Base-by-base conservation (phyloP, 768 basidiomycete genomes). In the Boletus edulis region DNA sequence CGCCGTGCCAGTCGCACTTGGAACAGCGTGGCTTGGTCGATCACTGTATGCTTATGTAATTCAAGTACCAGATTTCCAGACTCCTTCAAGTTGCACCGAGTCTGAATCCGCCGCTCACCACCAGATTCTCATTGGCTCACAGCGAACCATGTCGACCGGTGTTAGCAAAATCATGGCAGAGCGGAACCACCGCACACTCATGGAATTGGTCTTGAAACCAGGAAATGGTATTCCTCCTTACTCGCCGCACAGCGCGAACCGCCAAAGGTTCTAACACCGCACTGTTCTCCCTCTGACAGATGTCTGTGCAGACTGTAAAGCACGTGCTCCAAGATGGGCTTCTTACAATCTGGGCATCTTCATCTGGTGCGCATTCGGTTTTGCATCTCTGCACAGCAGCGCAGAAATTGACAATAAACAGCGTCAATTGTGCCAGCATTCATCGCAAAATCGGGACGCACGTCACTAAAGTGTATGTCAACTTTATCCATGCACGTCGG, bases 381-480 rank as follows among this genome's bases (percentile, higher is more conserved):
- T 45, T 11, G 15, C 44, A 13, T 24, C 37, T 15, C 27, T 8
- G 32, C 24, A 60, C 14, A 46, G 46, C 17, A 44, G 32, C 46
- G 39, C 44, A 46, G 41, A 53, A 34, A 55, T 57, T 55, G 31
- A 58, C 47, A 42, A 37, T 48, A 49, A 58, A 35, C 56, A 94
- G 94, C 63, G 78, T 93, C 41, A 83, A 81, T 61, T 98, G 95
- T 67, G 95, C 95, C 15, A 88, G 89, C 55, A 84, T 96, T 48
- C 95, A 98, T 75, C 82, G 95, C 50, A 96, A 95, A 76, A 86
- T 98, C 55, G 95, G 95, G 2, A 95, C 92, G 5, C 95, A 98
- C 69, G 78, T 94, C 60, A 84, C 89, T 0, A 94, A 97, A 83
- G 91, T 98, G 92, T 94, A 77, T 67, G 83, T 78, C 31, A 47